These are phyloP conservation scores for Phytophthora gonapodyides DNA, from an alignment of 352 stramenopile species.

Conservation along the genomic window DNA sequence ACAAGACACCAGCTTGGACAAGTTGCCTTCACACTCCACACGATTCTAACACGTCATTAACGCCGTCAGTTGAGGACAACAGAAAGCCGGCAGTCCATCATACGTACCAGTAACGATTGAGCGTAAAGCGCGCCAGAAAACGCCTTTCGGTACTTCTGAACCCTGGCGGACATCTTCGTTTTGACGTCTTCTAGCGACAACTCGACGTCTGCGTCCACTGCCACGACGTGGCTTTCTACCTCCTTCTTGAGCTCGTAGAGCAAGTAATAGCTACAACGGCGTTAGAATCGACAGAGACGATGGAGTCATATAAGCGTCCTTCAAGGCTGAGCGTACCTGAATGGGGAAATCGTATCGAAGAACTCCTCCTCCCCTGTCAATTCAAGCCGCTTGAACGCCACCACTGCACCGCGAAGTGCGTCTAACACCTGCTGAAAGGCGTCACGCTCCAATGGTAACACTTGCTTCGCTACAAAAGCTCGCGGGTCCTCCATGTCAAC, in stretches of 20 bases:
- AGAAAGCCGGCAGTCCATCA: background rate
- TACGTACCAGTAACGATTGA: slow-evolving; percentile 49
- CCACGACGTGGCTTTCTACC: slow-evolving; percentile 37
- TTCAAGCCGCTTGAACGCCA: slow-evolving; percentile 37
- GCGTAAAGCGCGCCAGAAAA: slow-evolving; percentile 46
- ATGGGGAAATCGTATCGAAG: slow-evolving; percentile 31
- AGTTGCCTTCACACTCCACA: slow-evolving; percentile 12
- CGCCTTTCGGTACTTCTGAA: slow-evolving; percentile 39
- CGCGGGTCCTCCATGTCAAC: slow-evolving; percentile 23
- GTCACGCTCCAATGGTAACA: slow-evolving; percentile 55
- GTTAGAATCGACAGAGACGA: slow-evolving; percentile 1
- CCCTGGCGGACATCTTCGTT: slow-evolving; percentile 51
- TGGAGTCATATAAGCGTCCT: background rate
- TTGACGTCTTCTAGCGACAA: slow-evolving; percentile 38
- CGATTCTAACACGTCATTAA: slow-evolving; percentile 23
- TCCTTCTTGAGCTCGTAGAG: slow-evolving; percentile 50
- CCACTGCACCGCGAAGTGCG: slow-evolving; percentile 38
- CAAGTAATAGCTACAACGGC: slow-evolving; percentile 35
- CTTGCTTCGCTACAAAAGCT: slow-evolving; percentile 34
- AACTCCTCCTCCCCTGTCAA: slow-evolving; percentile 12
- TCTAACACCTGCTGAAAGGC: slow-evolving; percentile 61
- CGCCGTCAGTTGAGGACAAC: background rate
- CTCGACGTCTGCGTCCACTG: slow-evolving; percentile 27
- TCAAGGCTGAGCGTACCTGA: slow-evolving; percentile 38
- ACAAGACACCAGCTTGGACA: slow-evolving; percentile 19